Conservation (phyloP, 2,329 filamentous ascomycete species). For the Aspergillus sp. region DNA sequence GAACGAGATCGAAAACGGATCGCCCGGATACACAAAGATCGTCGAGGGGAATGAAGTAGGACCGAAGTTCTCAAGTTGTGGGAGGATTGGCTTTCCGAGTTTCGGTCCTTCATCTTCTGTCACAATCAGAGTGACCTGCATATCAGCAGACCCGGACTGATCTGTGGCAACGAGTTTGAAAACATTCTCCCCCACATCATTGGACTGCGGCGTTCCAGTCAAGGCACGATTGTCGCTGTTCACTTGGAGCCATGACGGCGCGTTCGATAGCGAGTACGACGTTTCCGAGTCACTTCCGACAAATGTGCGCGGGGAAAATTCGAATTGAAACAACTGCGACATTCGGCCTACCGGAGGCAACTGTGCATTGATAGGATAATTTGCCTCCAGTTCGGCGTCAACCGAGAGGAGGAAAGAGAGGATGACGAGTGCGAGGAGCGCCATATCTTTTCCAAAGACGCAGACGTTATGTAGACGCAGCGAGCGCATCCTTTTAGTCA, state of each 20-base stretch:
- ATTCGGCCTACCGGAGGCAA: slow-evolving; percentile 69
- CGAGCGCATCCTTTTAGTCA: slow-evolving; percentile 7
- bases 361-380: slow-evolving; percentile 76
- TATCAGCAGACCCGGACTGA: slow-evolving; percentile 50
- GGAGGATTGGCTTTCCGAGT: slow-evolving; percentile 23
- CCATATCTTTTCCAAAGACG: slow-evolving; percentile 17
- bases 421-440: slow-evolving; percentile 16
- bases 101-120: slow-evolving; percentile 39
- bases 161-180: slow-evolving; percentile 65
- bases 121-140: slow-evolving; percentile 63
- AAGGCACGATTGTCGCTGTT: slow-evolving; percentile 56
- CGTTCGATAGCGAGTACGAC: slow-evolving; percentile 55
- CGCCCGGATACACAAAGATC: slow-evolving; percentile 30
- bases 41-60: slow-evolving; percentile 30
- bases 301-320: slow-evolving; percentile 55
- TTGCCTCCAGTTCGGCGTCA: slow-evolving; percentile 30
- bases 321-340: slow-evolving; percentile 42
- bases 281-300: slow-evolving; percentile 47
- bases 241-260: slow-evolving; percentile 66
- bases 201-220: slow-evolving; percentile 56
- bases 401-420: slow-evolving; percentile 19
- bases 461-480: slow-evolving; percentile 8
- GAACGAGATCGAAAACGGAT: slow-evolving; percentile 59
- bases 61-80: slow-evolving; percentile 28
- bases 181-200: slow-evolving; percentile 48